A percentile compares a stretch with the other conserved stretches of the same genome.
Conservation (phyloP, 192 early-diverging fungal genomes). For the Coemansia sp. region DNA sequence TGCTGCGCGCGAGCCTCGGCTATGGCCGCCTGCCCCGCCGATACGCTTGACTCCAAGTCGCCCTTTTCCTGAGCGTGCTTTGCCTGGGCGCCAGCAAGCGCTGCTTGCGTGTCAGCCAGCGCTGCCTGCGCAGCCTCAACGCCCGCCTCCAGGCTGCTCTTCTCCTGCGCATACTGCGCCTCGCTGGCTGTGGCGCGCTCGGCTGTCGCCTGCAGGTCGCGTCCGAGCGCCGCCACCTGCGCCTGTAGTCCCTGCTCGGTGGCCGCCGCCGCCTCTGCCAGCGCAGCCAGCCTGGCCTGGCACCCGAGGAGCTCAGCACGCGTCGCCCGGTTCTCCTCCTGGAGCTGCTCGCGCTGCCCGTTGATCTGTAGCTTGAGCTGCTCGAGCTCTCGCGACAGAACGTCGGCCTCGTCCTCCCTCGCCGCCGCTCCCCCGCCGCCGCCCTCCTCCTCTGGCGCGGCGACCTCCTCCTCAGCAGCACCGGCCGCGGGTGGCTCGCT, state of each 20-base stretch:
- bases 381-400: constrained; percentile 40
- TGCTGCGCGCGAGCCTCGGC: neutral
- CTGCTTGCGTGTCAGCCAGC: too few relatives aligned
- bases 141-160: neutral
- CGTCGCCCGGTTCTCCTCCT: constrained; percentile 29
- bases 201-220: constrained; percentile 7
- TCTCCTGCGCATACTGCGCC: constrained; percentile 4
- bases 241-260: constrained; percentile 8
- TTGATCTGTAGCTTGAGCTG: constrained; percentile 42
- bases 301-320: constrained; percentile 23
- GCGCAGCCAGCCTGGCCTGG: constrained; percentile 4
- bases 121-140: neutral
- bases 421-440: neutral
- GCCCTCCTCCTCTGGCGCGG: neutral
- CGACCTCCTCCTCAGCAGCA: neutral
- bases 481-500: neutral
- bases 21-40: too few relatives aligned
- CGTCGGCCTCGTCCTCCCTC: constrained; percentile 28
- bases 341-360: constrained; percentile 41
- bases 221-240: constrained; percentile 2
- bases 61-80: too few relatives aligned
- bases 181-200: constrained; percentile 14
- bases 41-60: too few relatives aligned
- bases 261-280: constrained; percentile 4
- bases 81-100: too few relatives aligned